Evolutionary conservation across 495 filamentous ascomycete species (phyloP).

Genomic region (Sordaria brevicollis): DNA sequence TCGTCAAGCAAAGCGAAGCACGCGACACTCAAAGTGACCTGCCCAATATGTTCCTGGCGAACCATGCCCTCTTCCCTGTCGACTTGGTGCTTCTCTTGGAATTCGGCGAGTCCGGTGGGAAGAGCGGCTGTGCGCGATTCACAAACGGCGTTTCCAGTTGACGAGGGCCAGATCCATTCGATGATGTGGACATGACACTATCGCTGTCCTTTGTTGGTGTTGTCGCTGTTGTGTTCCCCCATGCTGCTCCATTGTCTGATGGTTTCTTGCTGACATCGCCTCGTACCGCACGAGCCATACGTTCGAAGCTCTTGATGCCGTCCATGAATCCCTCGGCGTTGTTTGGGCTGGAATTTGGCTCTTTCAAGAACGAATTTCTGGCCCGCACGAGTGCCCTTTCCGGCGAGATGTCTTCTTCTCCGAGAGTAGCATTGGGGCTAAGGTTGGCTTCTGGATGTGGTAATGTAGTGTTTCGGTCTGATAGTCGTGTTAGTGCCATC

Average conservation of each 20-base stretch:
- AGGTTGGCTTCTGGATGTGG: slow-evolving; percentile 28
- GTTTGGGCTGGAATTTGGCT: slow-evolving; percentile 1
- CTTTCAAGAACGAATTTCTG: slow-evolving; percentile 15
- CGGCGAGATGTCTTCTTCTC: slow-evolving; percentile 20
- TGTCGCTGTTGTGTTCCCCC: neutral
- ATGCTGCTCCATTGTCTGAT: neutral
- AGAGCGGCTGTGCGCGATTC: neutral
- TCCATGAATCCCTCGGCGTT: slow-evolving; percentile 2
- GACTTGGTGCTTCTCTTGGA: neutral
- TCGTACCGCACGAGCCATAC: slow-evolving; percentile 1
- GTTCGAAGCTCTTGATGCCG: slow-evolving; percentile 3
- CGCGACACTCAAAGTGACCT: neutral
- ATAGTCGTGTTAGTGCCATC: neutral
- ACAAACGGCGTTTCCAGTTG: neutral
- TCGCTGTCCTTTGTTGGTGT: neutral
- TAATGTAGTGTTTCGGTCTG: slow-evolving; percentile 24
- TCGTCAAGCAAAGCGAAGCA: neutral
- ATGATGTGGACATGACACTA: neutral
- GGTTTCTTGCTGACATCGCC: neutral
- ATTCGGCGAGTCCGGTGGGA: neutral
- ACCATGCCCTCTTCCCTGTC: neutral
- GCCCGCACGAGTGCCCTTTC: slow-evolving; percentile 12
- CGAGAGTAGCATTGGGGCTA: slow-evolving; percentile 21
- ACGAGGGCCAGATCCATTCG: neutral
- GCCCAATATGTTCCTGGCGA: neutral